phyloP scores from a whole-genome alignment of 257 asterid genomes.

The Ballota nigra region DNA sequence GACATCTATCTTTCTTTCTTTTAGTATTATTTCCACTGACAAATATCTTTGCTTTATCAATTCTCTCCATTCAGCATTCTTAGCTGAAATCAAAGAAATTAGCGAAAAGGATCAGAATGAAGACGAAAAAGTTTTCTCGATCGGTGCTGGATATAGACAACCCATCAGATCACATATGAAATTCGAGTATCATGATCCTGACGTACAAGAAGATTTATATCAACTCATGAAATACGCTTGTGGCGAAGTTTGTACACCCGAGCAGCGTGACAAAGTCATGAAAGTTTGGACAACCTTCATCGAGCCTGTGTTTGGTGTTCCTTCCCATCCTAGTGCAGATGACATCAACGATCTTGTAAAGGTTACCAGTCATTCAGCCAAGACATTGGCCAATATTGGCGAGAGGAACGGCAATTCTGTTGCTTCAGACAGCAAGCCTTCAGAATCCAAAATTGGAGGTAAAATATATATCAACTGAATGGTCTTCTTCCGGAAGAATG shows the following conservation, averaged over 20 bases:
- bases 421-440: slow-evolving; percentile 31
- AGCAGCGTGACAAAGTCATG: slow-evolving; percentile 75
- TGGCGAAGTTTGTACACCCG: slow-evolving; percentile 78
- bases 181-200: slow-evolving; percentile 72
- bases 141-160: slow-evolving; percentile 70
- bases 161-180: slow-evolving; percentile 65
- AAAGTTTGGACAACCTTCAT: slow-evolving; percentile 81
- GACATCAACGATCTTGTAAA: slow-evolving; percentile 38
- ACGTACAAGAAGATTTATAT: slow-evolving; percentile 82
- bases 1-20: neutral
- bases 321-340: slow-evolving; percentile 43
- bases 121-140: slow-evolving; percentile 60
- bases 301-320: slow-evolving; percentile 72
- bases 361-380: slow-evolving; percentile 29
- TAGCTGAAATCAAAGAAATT: slow-evolving; percentile 85
- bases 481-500: slow-evolving; percentile 36
- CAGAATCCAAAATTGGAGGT: slow-evolving; percentile 37
- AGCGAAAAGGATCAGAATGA: slow-evolving; percentile 64
- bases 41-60: slow-evolving; percentile 21
- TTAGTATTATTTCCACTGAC: slow-evolving; percentile 15
- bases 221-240: slow-evolving; percentile 79
- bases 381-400: slow-evolving; percentile 28
- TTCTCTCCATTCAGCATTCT: slow-evolving; percentile 50
- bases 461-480: slow-evolving; percentile 35
- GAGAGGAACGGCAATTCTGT: slow-evolving; percentile 38